Base-by-base conservation (phyloP, 768 basidiomycete species). In the Boletus reticulatus region DNA sequence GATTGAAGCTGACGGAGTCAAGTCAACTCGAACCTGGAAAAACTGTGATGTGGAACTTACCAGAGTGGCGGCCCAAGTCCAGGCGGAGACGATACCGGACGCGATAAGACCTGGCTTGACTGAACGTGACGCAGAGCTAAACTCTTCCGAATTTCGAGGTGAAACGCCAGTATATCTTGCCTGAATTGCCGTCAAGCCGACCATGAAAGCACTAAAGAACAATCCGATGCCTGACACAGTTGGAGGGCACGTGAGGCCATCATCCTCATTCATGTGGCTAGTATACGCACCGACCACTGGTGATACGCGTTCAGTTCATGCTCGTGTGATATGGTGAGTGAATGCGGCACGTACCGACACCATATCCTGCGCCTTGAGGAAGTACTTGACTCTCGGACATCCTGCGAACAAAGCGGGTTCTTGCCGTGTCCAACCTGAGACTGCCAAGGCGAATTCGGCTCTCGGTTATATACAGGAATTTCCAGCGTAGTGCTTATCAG, bases 91-190 rank as follows among this genome's bases (percentile, higher is more conserved):
- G 56, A 97, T 95, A 2, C 94, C 94, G 29, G 91, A 84, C 0
- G 94, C 93, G 55, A 97, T 94, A 43, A 98, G 77, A 13, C 94
- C 94, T 9, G 95, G 92, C 61, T 94, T 94, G 52, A 96, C 82
- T 53, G 86, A 87, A 32, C 91, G 79, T 2, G 88, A 91, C 9
- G 91, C 90, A 58, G 84, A 88, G 50, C 84, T 87, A 62, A 92
- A 92, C 66, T 92, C 90, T 69, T 94, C 92, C 0, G 92, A 84
- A 57, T 80, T 87, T 55, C 82, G 83, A 17, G 88, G 86, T 5
- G 89, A 90, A 68, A 85, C 89, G 0, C 82, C 78, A 0, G 94
- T 95, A 67, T 95, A 96, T 38, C 92, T 83, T 44, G 85, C 76
- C 73, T 96, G 94, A 41, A 96, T 69, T 38, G 84, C 85, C 9